A percentile compares a stretch with the other conserved stretches of the same genome.
Evolutionary conservation across 2,329 filamentous ascomycete species (phyloP).

Genomic region (Stachybotrys elegans): DNA sequence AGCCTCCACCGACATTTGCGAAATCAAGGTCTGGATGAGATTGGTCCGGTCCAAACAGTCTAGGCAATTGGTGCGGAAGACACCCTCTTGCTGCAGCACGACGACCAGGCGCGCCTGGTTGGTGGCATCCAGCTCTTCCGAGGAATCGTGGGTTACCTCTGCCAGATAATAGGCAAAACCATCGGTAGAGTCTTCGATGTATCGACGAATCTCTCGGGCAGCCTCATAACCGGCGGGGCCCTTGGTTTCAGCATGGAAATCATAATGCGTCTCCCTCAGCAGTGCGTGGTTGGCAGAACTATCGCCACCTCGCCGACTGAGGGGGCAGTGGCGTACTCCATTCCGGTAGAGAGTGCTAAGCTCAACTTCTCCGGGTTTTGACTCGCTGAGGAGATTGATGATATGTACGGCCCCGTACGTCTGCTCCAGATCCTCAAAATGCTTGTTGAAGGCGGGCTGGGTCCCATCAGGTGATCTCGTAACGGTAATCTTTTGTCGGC

Average conservation of each 20-base stretch:
- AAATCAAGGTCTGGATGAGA: constrained; percentile 91
- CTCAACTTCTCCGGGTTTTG: constrained; percentile 81
- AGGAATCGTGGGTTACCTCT: constrained; percentile 59
- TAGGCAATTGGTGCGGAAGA: constrained; percentile 92
- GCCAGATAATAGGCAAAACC: constrained; percentile 90
- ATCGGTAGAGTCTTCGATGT: constrained; percentile 74
- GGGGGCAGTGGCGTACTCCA: constrained; percentile 68
- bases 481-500: constrained; percentile 89
- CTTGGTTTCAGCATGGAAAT: constrained; percentile 93
- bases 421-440: constrained; percentile 82
- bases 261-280: constrained; percentile 79
- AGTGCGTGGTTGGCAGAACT: constrained; percentile 64
- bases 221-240: constrained; percentile 84
- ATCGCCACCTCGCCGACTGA: constrained; percentile 57
- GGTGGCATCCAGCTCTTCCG: constrained; percentile 32
- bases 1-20: constrained; percentile 82
- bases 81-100: constrained; percentile 86
- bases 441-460: constrained; percentile 91
- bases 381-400: constrained; percentile 87
- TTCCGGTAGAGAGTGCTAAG: constrained; percentile 74
- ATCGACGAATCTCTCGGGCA: constrained; percentile 74
- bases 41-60: constrained; percentile 97
- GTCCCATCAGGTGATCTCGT: constrained; percentile 86
- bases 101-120: constrained; percentile 50
- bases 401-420: constrained; percentile 89